Base-by-base conservation (phyloP, 164 flowering plant genomes). In the Berberis thunbergii region DNA sequence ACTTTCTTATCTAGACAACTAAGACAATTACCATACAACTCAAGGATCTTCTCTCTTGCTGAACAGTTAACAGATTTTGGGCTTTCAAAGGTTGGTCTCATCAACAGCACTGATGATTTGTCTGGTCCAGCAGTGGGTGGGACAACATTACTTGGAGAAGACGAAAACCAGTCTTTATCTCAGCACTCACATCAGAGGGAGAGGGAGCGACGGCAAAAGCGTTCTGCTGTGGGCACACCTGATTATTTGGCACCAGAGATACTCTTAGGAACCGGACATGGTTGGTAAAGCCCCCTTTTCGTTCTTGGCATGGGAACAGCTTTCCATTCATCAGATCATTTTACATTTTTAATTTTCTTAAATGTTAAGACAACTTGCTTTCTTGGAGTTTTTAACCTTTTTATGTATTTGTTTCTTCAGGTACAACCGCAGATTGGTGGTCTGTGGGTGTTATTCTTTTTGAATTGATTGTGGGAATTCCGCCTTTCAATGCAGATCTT, bases 381-480 rank as follows among this genome's bases (percentile, higher is more conserved):
- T 26, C 26, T 26, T 26, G 26, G 26, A 26, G 26, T 26, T 26
- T 26, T 26, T 26, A 26, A 26, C 26, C 26, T 26, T 26, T 41
- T 61, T 10, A 46, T 63, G 41, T 13, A 12, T 50, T 71, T 1
- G 43, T 67, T 43, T 75, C 49, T 61, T 43, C 84, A 94, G 99
- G 87, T n/a, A 74, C 89, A 54, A 82, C 96, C 70, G 99, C 97
- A 4, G 99, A 94, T 85, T 94, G 99, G 99, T 94, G 99, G 99
- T 94, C 99, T 74, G 96, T 94, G 50, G 99, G 99, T 49, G 85
- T 94, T 73, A 91, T 94, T 69, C 80, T 94, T 49, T 94, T 94
- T 78, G 99, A 94, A 73, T 65, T 94, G 65, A 84, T 94, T 74
- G 94, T 94, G 62, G 99, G 99, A 8, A 89, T 94, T 70, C 99